Percentiles rank a stretch among this genome's conserved stretches.
Conservation (phyloP, 495 filamentous ascomycete species). For the Tuber calosporum region DNA sequence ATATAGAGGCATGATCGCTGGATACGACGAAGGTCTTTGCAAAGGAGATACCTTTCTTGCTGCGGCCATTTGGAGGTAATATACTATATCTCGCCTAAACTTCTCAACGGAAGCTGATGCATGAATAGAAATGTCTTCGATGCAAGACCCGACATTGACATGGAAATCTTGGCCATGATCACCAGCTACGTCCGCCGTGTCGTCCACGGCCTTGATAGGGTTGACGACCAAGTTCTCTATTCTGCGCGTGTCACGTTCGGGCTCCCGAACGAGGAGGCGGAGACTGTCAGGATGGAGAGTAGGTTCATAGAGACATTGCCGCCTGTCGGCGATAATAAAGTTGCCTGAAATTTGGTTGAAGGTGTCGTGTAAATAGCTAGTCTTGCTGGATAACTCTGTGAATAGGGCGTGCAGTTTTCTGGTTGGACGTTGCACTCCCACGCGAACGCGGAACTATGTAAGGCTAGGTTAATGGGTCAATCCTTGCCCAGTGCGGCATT, state of each 20-base stretch:
- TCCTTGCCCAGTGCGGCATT: not conserved
- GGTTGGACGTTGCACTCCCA: not conserved
- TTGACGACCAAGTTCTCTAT: conserved; percentile 52
- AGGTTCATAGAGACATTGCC: conserved; percentile 2
- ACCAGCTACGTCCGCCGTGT: conserved; percentile 71
- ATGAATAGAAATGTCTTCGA: conserved; percentile 68
- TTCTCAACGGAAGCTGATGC: not conserved
- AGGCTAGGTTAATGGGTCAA: not conserved
- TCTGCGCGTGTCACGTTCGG: conserved; percentile 43
- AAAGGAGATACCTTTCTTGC: conserved; percentile 48
- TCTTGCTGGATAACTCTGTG: not conserved
- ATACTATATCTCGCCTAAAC: not conserved
- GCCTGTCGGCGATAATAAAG: not conserved
- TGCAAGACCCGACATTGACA: conserved; percentile 62
- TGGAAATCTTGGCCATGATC: conserved; percentile 61
- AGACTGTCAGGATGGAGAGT: conserved; percentile 10
- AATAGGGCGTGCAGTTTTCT: not conserved
- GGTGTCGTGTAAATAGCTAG: not conserved
- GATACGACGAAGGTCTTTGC: conserved; percentile 51
- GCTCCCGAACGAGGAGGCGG: conserved; percentile 40
- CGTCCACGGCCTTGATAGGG: conserved; percentile 55
- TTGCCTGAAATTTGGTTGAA: not conserved
- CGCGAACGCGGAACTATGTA: not conserved
- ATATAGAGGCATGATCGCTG: conserved; percentile 76
- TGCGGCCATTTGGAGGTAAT: conserved; percentile 68